Evolutionary conservation across 176 grass and related monocot genomes (phyloP).

Genomic region (Oryza punctata): DNA sequence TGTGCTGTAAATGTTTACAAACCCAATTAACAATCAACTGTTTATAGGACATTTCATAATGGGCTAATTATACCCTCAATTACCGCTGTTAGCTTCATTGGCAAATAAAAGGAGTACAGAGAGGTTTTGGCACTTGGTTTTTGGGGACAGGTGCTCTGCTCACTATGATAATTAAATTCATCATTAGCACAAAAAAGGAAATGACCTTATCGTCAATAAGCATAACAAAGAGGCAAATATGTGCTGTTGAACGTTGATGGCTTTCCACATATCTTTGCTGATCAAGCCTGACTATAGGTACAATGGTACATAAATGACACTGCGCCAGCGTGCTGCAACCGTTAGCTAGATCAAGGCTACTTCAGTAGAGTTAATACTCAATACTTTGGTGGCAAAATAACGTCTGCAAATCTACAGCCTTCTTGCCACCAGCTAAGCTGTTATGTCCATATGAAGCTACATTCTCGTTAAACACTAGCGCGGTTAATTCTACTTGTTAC

Average conservation of each 20-base stretch:
- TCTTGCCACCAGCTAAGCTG: neutral
- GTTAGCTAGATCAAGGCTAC: neutral
- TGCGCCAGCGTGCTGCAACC: neutral
- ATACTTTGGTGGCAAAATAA: neutral
- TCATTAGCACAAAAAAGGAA: neutral
- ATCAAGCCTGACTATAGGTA: neutral
- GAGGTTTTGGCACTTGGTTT: neutral
- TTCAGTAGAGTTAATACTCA: neutral
- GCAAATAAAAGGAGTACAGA: neutral
- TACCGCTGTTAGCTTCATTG: neutral
- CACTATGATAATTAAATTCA: neutral
- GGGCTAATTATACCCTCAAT: neutral
- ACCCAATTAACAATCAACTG: neutral
- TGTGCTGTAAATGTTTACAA: neutral
- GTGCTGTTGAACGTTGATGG: neutral
- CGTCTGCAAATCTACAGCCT: neutral
- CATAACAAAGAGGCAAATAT: neutral
- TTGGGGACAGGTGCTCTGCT: neutral
- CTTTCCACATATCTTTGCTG: neutral
- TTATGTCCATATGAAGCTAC: neutral
- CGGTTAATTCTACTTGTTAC: neutral
- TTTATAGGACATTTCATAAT: neutral
- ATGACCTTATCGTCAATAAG: neutral
- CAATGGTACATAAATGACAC: neutral
- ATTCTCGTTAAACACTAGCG: neutral